Evolutionary conservation across 2,329 filamentous ascomycete genomes (phyloP).

Genomic region (Ceratocystiopsis minuta): DNA sequence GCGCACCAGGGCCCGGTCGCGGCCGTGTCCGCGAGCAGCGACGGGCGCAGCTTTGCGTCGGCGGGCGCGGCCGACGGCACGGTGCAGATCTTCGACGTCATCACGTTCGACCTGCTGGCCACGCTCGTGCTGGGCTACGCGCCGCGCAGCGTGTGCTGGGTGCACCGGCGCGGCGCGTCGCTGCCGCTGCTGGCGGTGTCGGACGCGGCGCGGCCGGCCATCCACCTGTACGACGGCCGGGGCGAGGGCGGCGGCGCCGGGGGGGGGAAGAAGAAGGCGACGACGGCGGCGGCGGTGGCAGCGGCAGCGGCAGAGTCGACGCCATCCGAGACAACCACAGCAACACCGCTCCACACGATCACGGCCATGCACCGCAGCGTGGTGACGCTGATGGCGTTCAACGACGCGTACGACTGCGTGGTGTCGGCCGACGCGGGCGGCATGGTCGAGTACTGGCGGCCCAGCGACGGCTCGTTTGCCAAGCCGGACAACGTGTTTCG

Average conservation of each 20-base stretch:
- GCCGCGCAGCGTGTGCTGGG: constrained; percentile 76
- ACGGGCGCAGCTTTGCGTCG: constrained; percentile 87
- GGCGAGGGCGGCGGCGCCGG: constrained; percentile 45
- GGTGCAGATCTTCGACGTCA: constrained; percentile 64
- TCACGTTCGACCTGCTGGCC: constrained; percentile 73
- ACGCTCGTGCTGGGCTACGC: constrained; percentile 62
- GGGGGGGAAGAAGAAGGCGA: neutral
- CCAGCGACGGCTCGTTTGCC: constrained; percentile 53
- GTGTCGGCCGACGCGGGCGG: constrained; percentile 76
- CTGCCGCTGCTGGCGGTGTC: constrained; percentile 73
- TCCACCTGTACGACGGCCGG: constrained; percentile 76
- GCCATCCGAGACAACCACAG: neutral
- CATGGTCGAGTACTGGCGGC: constrained; percentile 95
- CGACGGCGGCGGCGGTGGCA: neutral
- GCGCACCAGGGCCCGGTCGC: constrained; percentile 75
- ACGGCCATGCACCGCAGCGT: constrained; percentile 64
- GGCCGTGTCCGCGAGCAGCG: constrained; percentile 68
- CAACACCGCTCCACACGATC: constrained; percentile 55
- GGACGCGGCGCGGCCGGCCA: constrained; percentile 50
- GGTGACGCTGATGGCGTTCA: constrained; percentile 76
- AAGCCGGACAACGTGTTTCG: constrained; percentile 86
- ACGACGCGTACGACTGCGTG: constrained; percentile 75
- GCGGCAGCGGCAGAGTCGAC: neutral
- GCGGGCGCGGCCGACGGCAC: constrained; percentile 55
- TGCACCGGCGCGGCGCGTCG: constrained; percentile 75